phyloP scores from a whole-genome alignment of 495 filamentous ascomycete species.

The Usnea hakonensis region DNA sequence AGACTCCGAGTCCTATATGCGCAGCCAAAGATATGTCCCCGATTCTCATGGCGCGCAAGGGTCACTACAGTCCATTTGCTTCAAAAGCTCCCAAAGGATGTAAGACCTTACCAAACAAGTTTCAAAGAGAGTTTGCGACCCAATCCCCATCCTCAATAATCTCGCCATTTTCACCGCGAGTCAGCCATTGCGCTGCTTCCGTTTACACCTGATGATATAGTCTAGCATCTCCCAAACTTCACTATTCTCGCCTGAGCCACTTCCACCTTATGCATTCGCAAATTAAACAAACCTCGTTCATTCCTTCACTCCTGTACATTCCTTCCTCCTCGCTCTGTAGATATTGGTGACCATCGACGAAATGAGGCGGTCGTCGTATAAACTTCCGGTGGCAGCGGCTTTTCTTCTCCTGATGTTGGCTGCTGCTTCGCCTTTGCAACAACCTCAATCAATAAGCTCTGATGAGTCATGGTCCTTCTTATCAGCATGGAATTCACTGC shows the following conservation, averaged over 20 bases:
- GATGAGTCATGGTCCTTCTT: neutral
- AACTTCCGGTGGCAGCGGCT: neutral
- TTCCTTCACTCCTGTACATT: neutral
- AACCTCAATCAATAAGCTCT: neutral
- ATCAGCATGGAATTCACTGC: neutral
- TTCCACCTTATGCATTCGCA: constrained; percentile 2
- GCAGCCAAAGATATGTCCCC: constrained; percentile 1
- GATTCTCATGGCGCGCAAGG: neutral
- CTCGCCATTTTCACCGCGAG: neutral
- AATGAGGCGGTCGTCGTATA: neutral
- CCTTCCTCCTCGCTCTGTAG: neutral
- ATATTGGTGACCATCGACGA: neutral
- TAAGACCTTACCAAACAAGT: constrained; percentile 2
- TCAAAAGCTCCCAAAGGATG: neutral
- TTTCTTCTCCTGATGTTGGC: neutral
- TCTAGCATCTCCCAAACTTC: constrained; percentile 3
- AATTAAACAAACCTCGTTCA: neutral
- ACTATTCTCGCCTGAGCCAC: neutral
- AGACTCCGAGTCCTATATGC: neutral
- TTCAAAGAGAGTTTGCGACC: neutral
- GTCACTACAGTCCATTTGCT: neutral
- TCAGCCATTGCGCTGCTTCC: neutral
- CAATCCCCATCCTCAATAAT: neutral
- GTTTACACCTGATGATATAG: constrained; percentile 7
- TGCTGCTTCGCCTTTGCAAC: constrained; percentile 3